Evolutionary conservation across 75 land plant species (phyloP).

Genomic region (Isoetes taiwanensis): DNA sequence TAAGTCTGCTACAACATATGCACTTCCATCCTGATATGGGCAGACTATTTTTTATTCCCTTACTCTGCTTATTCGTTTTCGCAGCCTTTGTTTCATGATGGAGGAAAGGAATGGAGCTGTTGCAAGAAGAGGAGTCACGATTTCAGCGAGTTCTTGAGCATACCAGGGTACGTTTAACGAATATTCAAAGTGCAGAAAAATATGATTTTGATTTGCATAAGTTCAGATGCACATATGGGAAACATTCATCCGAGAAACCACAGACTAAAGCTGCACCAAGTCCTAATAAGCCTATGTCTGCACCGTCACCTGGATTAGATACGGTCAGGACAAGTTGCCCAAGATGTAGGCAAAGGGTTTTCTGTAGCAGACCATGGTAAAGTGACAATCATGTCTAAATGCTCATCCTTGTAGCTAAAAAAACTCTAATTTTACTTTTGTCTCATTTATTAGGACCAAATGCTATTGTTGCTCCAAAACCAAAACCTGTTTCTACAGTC

Average conservation of each 20-base stretch:
- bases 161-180: constrained; percentile 60
- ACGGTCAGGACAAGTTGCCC: constrained; percentile 39
- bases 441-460: too few species aligned
- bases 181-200: background rate
- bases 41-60: background rate
- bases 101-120: constrained; percentile 96
- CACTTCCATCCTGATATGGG: background rate
- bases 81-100: constrained; percentile 92
- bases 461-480: too few species aligned
- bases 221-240: constrained; percentile 73
- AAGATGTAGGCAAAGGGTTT: constrained; percentile 82
- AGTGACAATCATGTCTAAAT: too few species aligned
- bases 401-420: too few species aligned
- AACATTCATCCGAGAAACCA: constrained; percentile 92
- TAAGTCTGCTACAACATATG: constrained; percentile 3
- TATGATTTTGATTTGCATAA: background rate
- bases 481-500: too few species aligned
- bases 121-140: constrained; percentile 97
- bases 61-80: background rate
- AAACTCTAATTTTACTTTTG: too few species aligned
- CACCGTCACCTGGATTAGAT: constrained; percentile 15
- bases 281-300: constrained; percentile 20
- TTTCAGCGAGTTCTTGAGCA: constrained; percentile 67
- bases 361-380: constrained; percentile 94
- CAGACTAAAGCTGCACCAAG: constrained; percentile 33